Percentiles rank a stretch among this genome's conserved stretches.
phyloP scores from a whole-genome alignment of 2,329 filamentous ascomycete genomes.

The Hymenoscyphus albidus region DNA sequence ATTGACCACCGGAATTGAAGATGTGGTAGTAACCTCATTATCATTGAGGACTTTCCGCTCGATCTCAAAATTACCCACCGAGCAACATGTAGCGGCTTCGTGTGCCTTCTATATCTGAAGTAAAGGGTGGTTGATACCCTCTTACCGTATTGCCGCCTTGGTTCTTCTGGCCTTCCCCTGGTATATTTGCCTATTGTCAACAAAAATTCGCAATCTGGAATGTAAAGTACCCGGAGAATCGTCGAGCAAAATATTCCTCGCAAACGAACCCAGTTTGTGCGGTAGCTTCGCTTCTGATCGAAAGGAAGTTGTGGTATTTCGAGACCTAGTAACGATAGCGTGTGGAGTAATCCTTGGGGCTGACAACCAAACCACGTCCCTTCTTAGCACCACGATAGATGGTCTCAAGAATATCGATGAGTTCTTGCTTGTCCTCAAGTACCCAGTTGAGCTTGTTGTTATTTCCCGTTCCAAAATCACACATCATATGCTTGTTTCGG shows the following conservation, averaged over 20 bases:
- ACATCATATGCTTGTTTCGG: conserved; percentile 98
- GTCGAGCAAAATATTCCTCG: neutral
- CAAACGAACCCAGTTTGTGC: neutral
- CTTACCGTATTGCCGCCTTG: neutral
- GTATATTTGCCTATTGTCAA: neutral
- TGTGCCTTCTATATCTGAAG: neutral
- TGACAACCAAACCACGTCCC: conserved; percentile 91
- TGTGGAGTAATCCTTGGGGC: conserved; percentile 80
- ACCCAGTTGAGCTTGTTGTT: conserved; percentile 99
- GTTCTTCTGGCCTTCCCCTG: neutral
- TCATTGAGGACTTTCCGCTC: neutral
- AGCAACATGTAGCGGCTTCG: neutral
- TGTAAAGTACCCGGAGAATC: neutral
- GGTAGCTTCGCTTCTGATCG: neutral
- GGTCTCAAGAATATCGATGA: conserved; percentile 97
- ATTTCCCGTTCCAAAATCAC: conserved; percentile 92
- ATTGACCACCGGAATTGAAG: neutral
- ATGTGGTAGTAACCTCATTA: neutral
- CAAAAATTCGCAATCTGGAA: neutral
- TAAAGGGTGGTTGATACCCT: neutral
- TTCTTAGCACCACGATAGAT: conserved; percentile 99
- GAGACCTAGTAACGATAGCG: conserved; percentile 59
- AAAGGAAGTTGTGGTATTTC: neutral
- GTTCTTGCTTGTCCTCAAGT: conserved; percentile 93
- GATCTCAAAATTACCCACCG: neutral